Evolutionary conservation across 805 yeast species (phyloP), one percentile per base, ranked within the genome.

Genomic region (Myxozyma neotropica): DNA sequence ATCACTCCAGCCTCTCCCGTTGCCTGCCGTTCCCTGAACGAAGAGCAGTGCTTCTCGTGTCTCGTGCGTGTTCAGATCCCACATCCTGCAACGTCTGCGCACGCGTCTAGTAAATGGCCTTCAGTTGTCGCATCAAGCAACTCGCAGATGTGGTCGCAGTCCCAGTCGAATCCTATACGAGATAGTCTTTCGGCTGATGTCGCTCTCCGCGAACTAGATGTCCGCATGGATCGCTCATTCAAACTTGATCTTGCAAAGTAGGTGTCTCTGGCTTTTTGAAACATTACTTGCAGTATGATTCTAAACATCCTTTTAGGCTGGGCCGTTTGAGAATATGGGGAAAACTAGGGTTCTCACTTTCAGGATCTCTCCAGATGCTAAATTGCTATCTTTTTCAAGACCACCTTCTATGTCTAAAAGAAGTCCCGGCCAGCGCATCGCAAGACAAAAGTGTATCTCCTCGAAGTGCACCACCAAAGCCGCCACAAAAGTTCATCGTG

Each of bases 321-420:
- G 61, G 60, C 13, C 29, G 48, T 3, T 45, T 59, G 10, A 23
- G 49, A 15, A 27, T 42, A 12, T 56, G 61, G 55, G 61, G 51
- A 7, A 29, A 45, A 29, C 39, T 51, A 2, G 62, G 53, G 15
- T 43, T 49, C 17, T 19, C 47, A 7, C 39, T 36, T n/a, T 29
- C 55, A 33, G 52, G 31, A 15, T 3, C 33, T n/a, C 26, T 17
- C 43, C 53, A 50, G 35, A 17, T 39, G 7, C 64, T 59, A 4
- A 29, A 51, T 19, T 59, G 64, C 46, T 59, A 51, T 33, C 52
- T 59, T 10, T 59, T 59, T 26, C 39, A 35, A 2, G 63, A 59
- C 47, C 47, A 44, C 35, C 52, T 59, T n/a, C 38, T 59, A 4
- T 55, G 60, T 24, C 36, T 59, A 6, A 58, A 53, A 33, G 55